Base-by-base conservation (phyloP, 371 early-diverging fungal species). In the Rhizopus sp. region DNA sequence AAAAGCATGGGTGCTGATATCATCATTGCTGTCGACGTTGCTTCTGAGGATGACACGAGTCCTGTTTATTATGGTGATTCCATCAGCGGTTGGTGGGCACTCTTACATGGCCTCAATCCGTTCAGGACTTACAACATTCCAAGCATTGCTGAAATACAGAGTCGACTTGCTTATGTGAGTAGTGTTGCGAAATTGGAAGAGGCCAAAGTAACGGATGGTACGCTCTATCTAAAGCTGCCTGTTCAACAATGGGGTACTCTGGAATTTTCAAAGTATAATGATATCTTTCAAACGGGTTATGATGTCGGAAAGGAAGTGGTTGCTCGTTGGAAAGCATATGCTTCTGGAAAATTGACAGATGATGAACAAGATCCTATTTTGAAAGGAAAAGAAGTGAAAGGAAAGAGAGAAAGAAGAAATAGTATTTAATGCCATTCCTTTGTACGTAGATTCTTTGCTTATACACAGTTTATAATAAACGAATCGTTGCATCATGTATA, bases 1-100 rank as follows among this genome's bases (percentile, higher is more conserved):
- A 84, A 91, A 59, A 79, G 78, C 23, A 80, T 95, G 63, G 98
- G 98, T 0, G 99, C 97, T 4, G 83, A 93, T 55, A 92, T 90
- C 44, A 92, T 99, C 48, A 93, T 99, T 78, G 98, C 99, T 0
- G 91, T 99, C 1, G 99, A 99, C 78, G 99, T 84, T 63, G 97
- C 80, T 4, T 85, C 81, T n/a, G 93, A 90, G 47, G 91, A 97
- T 63, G 95, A 97, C 63, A 97, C 92, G 12, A 88, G 88, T 17
- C 91, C 96, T 7, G 92, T 93, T 34, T 77, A 85, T 29, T 97
- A 94, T 68, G 99, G 98, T 34, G 99, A 98, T 70, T 87, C 92
- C 1, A 80, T 98, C 34, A 93, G 93, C 39, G 99, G 99, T 13
- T 93, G 94, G 88, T 88, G 92, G 82, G 92, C 96, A 3, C 66